These are phyloP conservation scores for Fusarium sp. DNA, from an alignment of 2,329 filamentous ascomycete species.

Conservation along the genomic window DNA sequence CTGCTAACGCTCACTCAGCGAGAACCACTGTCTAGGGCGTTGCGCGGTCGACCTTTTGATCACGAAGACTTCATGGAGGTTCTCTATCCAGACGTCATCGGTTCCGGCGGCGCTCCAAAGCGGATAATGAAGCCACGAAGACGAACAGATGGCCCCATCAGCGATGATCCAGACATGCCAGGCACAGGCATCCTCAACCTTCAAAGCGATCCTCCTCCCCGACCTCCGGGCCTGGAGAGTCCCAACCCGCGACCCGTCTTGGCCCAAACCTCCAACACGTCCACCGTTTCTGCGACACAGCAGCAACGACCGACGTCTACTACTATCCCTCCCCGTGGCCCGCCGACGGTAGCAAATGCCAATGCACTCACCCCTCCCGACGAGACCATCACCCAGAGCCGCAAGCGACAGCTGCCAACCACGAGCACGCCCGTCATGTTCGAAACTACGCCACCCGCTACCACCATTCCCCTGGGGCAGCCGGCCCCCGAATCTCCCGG, in stretches of 20 bases:
- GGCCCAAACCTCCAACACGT: constrained; percentile 44
- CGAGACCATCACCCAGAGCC: constrained; percentile 55
- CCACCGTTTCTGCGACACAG: constrained; percentile 36
- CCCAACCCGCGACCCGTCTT: constrained; percentile 43
- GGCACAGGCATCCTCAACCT: constrained; percentile 59
- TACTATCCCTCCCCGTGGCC: constrained; percentile 50
- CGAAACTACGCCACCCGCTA: constrained; percentile 38
- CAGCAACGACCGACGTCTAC: constrained; percentile 46
- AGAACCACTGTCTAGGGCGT: constrained; percentile 65
- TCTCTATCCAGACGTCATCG: constrained; percentile 67
- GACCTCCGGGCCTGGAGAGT: constrained; percentile 39
- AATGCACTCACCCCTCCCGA: constrained; percentile 65
- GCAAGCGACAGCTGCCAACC: constrained; percentile 53
- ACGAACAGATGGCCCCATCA: constrained; percentile 56
- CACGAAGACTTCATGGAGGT: constrained; percentile 69
- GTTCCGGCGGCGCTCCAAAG: constrained; percentile 67
- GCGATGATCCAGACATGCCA: constrained; percentile 59
- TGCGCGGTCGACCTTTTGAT: constrained; percentile 66
- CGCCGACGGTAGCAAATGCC: constrained; percentile 50
- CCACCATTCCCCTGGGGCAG: constrained; percentile 33
- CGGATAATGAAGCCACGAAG: constrained; percentile 65
- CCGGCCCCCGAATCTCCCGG: constrained; percentile 46
- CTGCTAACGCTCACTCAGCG: constrained; percentile 52
- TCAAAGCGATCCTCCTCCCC: constrained; percentile 48
- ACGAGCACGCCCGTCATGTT: constrained; percentile 28